Evolutionary conservation across 139 green algal genomes (phyloP).

Genomic region (Chlorella sp.): DNA sequence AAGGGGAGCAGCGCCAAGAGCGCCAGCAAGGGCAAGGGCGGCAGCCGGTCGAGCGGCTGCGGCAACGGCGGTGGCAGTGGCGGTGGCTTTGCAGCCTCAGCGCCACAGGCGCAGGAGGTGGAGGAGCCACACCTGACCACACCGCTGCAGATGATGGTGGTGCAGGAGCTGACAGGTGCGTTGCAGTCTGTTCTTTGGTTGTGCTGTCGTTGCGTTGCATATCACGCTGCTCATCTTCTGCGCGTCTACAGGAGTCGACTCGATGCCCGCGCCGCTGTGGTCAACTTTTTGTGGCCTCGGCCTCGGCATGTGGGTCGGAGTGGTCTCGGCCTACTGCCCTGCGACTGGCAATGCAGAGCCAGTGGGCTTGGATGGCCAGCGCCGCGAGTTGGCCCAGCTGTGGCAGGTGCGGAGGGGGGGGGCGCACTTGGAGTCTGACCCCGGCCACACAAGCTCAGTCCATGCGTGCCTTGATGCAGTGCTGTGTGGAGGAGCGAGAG

Average conservation of each 20-base stretch:
- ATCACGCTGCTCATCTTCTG: too few species aligned
- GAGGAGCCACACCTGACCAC: too few species aligned
- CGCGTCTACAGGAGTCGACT: too few species aligned
- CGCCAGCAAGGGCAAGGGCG: neutral
- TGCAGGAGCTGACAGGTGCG: too few species aligned
- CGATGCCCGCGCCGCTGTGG: conserved; percentile 42
- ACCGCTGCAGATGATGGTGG: too few species aligned
- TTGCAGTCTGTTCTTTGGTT: too few species aligned
- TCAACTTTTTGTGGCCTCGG: conserved; percentile 42
- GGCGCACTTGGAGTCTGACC: neutral
- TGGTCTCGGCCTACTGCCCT: conserved; percentile 35
- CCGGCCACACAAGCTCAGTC: neutral
- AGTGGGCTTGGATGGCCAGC: neutral
- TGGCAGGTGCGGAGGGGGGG: neutral
- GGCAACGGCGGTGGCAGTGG: too few species aligned
- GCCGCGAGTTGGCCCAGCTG: neutral
- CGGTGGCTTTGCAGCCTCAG: too few species aligned
- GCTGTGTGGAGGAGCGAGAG: conserved; percentile 40
- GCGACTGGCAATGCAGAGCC: neutral
- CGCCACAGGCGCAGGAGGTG: too few species aligned
- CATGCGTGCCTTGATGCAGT: neutral
- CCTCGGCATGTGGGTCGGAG: conserved; percentile 47
- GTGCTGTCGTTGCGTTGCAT: too few species aligned
- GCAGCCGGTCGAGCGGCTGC: too few species aligned
- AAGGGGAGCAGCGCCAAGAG: conserved; percentile 8